A percentile compares a stretch with the other conserved stretches of the same genome.
phyloP scores from a whole-genome alignment of 352 stramenopile genomes.

The Thalassiosira hispida region DNA sequence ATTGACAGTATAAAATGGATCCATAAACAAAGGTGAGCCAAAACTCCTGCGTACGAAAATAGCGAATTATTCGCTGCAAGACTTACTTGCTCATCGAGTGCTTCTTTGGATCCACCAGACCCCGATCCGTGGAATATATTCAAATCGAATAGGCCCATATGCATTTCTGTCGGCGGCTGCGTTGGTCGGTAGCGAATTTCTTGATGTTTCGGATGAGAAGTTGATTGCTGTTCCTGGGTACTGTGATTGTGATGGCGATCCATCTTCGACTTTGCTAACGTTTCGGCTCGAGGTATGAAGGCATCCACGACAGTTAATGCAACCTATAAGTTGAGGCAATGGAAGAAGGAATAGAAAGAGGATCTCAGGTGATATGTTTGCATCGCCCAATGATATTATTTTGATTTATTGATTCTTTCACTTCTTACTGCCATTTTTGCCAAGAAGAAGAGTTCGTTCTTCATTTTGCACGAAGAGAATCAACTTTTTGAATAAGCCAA shows the following conservation, averaged over 20 bases:
- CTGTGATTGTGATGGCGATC: conserved; percentile 6
- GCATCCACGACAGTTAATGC: conserved; percentile 23
- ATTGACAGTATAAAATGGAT: too few relatives aligned
- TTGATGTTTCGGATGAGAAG: neutral
- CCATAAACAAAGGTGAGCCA: too few relatives aligned
- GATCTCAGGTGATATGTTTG: neutral
- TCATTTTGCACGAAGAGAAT: too few relatives aligned
- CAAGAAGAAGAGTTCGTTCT: conserved; percentile 8
- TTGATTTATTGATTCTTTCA: neutral
- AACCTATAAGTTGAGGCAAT: neutral
- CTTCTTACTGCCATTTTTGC: conserved; percentile 1
- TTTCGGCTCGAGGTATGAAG: conserved; percentile 24
- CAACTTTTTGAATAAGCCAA: too few relatives aligned
- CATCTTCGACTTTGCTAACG: conserved; percentile 9
- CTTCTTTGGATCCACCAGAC: conserved; percentile 15
- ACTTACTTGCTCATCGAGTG: conserved; percentile 8
- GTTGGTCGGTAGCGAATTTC: neutral
- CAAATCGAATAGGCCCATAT: conserved; percentile 18
- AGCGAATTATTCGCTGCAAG: too few relatives aligned
- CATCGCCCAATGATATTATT: neutral
- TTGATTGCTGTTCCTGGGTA: neutral
- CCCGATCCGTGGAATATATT: conserved; percentile 19
- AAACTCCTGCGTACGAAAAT: too few relatives aligned
- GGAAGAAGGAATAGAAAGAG: neutral
- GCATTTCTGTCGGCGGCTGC: conserved; percentile 11